Base-by-base conservation (phyloP, 495 filamentous ascomycete species). In the Neurospora cerealis region DNA sequence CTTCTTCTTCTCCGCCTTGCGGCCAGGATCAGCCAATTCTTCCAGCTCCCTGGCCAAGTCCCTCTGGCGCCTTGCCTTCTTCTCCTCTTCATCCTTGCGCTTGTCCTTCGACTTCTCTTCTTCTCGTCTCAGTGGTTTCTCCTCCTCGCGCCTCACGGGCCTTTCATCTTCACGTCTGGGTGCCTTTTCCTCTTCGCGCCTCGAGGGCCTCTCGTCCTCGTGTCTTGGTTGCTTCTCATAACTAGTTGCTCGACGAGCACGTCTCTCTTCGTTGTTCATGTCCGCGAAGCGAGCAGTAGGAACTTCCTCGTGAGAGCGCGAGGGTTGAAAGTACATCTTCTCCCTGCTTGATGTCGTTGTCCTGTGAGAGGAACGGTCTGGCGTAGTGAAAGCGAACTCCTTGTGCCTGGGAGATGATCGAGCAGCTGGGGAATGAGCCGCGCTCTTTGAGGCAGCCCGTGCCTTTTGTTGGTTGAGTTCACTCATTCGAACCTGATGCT, bases 401-500 rank as follows among this genome's bases (percentile, higher is more conserved):
- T 76, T 74, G 34, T 78, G 77, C 11, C 77, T 70, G 2, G 81
- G 79, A 5, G 81, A 62, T 4, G 80, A 69, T 44, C 78, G 81
- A 19, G 80, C 70, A n/a, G 83, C 76, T 11, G 84, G 83, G 2
- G 79, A 76, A 78, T 81, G 81, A 46, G 80, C 74, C 66, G 78
- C 81, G 34, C 78, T 81, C 79, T 79, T 82, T 69, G 78, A 73
- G 60, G 76, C 62, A 28, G 76, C 77, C 44, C 54, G 54, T 77
- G 76, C 38, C 72, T 78, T 69, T 72, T 79, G 19, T 73, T 69
- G 54, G 28, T 66, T 80, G 76, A 84, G 74, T 80, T 92, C 87
- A 60, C 83, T 80, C 48, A 95, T 81, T 77, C 85, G 88, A 46
- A 91, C 86, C 79, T 91, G 88, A 39, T 93, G 89, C 81, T 99